Base-by-base conservation (phyloP, 306 rosid species). In the Carpinus viminea region DNA sequence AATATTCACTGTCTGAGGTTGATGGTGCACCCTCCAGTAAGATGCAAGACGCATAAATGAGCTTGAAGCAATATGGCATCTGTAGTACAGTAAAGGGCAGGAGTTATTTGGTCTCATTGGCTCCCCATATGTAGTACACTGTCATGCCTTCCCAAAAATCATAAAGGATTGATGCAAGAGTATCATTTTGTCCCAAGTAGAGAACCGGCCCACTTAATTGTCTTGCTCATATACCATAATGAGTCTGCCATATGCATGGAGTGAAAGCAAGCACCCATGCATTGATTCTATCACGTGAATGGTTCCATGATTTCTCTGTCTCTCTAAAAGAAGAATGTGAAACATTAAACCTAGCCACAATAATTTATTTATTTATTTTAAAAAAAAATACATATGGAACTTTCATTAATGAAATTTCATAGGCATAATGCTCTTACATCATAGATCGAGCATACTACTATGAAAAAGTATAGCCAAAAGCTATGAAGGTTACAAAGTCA, bases 181-280 rank as follows among this genome's bases (percentile, higher is more conserved):
- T 18, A 61, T 62, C 72, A 47, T 62, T 75, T 26, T 62, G 59
- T 47, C 72, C 56, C 1, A 62, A 47, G 50, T 17, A 50, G 72
- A 18, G 38, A 21, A 61, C 5, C 65, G 72, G 72, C 48, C 72
- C 79, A 75, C 72, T 50, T 62, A 45, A 65, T 72, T 64, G 68
- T 79, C 68, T 64, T 16, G 15, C 74, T 43, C 75, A 80, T 41
- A 41, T 0, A 28, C 70, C 43, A 54, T 50, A 24, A 66, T 68
- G 61, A 66, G 12, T 75, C 52, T 54, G 73, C 77, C 16, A 38
- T 79, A 34, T 56, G 66, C 59, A 68, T 69, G 68, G 61, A 34
- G 65, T 73, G 69, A 64, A 74, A 53, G 74, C 78, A 43, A 53
- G 45, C n/a, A 47, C 7, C 8, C 45, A 31, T 45, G 56, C 53